Conservation (phyloP, 1,139 yeast genomes). For the Saccharomycopsis phalli region DNA sequence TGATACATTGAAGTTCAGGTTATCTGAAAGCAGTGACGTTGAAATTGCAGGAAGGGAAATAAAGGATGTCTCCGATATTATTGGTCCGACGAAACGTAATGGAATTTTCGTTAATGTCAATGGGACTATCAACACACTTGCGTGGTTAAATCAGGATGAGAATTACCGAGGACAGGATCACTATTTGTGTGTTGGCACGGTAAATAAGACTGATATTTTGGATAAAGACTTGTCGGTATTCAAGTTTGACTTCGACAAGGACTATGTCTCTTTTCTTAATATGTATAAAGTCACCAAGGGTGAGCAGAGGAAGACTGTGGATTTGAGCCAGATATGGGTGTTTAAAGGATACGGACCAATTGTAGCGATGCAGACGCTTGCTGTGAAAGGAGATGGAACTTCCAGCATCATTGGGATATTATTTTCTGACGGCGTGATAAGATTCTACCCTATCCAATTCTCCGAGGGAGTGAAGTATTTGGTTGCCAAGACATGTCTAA, state of each 20-base stretch:
- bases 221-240: conserved; percentile 4
- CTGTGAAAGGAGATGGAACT: neutral
- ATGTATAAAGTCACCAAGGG: conserved; percentile 1
- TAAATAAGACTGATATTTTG: neutral
- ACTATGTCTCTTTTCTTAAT: conserved; percentile 2
- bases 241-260: neutral
- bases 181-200: conserved; percentile 7
- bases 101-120: conserved; percentile 4
- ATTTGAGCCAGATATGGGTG: neutral
- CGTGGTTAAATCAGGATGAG: conserved; percentile 10
- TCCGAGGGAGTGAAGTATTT: neutral
- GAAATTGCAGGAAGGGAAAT: neutral
- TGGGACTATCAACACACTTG: conserved; percentile 8
- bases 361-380: neutral
- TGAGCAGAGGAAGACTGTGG: neutral
- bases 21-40: no score
- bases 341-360: conserved; percentile 10
- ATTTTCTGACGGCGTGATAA: conserved; percentile 12
- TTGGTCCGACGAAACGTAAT: neutral
- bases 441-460: conserved; percentile 3
- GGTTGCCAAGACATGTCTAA: conserved; percentile 12
- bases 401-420: conserved; percentile 3
- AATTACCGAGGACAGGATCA: neutral
- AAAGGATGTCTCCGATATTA: neutral
- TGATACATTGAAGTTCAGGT: no score